Conservation (phyloP, 306 rosid species). For the Pueraria montana region DNA sequence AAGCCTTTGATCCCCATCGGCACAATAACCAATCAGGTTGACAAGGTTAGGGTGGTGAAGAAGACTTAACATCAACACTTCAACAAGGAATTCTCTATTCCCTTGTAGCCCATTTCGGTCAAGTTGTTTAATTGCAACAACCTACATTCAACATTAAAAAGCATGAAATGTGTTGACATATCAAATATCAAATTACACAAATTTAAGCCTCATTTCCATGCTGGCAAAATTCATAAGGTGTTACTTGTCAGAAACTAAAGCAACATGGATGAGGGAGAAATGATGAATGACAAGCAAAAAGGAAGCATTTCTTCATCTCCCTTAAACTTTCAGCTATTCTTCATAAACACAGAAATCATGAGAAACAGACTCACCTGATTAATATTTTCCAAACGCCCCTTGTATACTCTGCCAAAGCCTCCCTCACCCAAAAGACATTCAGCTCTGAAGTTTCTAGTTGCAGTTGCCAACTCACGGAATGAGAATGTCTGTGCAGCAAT, state of each 20-base stretch:
- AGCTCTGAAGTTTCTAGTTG: constrained; percentile 85
- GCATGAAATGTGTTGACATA: constrained; percentile 19
- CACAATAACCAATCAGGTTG: constrained; percentile 93
- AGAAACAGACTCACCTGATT: constrained; percentile 70
- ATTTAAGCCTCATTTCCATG: not conserved
- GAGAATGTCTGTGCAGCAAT: constrained; percentile 88
- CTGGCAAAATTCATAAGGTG: constrained; percentile 11
- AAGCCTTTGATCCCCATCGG: constrained; percentile 99
- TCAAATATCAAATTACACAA: constrained; percentile 22
- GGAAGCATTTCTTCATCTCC: constrained; percentile 21
- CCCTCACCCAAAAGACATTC: constrained; percentile 95
- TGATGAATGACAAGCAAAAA: constrained; percentile 25
- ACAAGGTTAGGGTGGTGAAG: constrained; percentile 96
- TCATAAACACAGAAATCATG: constrained; percentile 12
- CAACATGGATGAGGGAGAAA: constrained; percentile 20
- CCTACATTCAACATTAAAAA: constrained; percentile 60
- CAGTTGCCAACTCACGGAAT: constrained; percentile 91
- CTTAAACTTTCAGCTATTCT: constrained; percentile 29
- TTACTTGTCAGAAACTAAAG: not conserved
- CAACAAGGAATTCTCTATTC: constrained; percentile 93
- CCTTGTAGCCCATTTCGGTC: constrained; percentile 96
- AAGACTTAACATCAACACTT: constrained; percentile 92
- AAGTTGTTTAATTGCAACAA: constrained; percentile 93
- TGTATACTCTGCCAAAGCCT: constrained; percentile 92
- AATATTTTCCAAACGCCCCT: constrained; percentile 80